Evolutionary conservation across 192 early-diverging fungal genomes (phyloP), one percentile per base, ranked within the genome.

Genomic region (Chytriomyces confervae): DNA sequence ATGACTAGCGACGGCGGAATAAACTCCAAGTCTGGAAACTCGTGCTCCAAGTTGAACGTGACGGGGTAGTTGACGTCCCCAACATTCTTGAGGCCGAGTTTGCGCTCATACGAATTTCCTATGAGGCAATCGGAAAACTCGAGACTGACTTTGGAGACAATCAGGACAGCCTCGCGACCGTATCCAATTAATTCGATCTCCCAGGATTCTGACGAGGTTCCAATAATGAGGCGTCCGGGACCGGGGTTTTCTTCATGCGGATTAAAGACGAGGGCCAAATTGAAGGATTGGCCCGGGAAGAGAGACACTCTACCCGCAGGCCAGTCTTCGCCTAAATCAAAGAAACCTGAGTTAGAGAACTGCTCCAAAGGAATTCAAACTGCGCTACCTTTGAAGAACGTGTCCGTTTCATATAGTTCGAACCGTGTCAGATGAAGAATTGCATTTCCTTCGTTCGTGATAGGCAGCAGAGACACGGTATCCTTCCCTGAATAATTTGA

Each of bases 51-150:
- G 49, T 79, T 83, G 72, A 90, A 90, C 7, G 85, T 84, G 4
- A 91, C 84, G 1, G 90, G 90, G 79, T 91, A 91, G 67, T 91
- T 91, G 60, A 91, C 90, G 79, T 91, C 90, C 13, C 90, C 90
- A 50, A 91, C 86, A 67, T 91, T 91, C 78, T 91, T 91, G 16
- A 91, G 75, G 9, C 86, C 86, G 18, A 91, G 76, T 71, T 89
- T 88, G 72, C 91, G 87, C 68, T 91, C 89, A 73, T 91, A 91
- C 3, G 86, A 77, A 77, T 91, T 91, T 66, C 90, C 90, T 67
- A 91, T 91, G 18, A 91, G 67, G 80, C 90, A 91, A 61, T 91
- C 89, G 23, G 84, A 74, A 64, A 90, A 91, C n/a, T 87, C 85
- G 5, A 91, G 71, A 6, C 82, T 81, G 11, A 84, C 79, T 50